These are phyloP conservation scores for Brasilioporus rufonigricans DNA, from an alignment of 768 basidiomycete species.

Conservation along the genomic window DNA sequence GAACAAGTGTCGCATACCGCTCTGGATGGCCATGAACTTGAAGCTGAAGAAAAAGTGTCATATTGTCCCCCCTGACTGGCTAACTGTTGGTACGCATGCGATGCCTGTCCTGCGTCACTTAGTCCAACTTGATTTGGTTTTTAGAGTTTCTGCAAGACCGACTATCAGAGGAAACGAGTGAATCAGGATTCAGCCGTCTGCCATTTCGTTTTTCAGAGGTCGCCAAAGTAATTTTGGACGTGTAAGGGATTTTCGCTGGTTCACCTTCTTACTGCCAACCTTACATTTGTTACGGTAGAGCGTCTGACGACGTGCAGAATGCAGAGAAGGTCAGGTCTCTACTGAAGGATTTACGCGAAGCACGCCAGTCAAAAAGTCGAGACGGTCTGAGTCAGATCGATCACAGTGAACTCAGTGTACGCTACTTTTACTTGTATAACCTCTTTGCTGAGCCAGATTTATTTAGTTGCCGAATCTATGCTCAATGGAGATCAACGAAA, in stretches of 20 bases:
- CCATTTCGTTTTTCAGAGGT: slow-evolving; percentile 91
- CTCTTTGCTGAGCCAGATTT: neutral
- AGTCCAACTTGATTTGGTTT: neutral
- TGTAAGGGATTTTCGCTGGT: slow-evolving; percentile 49
- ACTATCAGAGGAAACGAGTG: slow-evolving; percentile 69
- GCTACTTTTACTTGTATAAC: slow-evolving; percentile 23
- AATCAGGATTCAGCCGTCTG: slow-evolving; percentile 70
- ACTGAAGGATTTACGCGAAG: slow-evolving; percentile 94
- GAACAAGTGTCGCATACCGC: slow-evolving; percentile 76
- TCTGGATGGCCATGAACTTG: slow-evolving; percentile 95
- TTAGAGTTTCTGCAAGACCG: slow-evolving; percentile 80
- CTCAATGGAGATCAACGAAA: slow-evolving; percentile 93
- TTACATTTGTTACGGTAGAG: slow-evolving; percentile 44
- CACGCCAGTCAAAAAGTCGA: slow-evolving; percentile 90
- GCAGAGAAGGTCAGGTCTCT: slow-evolving; percentile 82
- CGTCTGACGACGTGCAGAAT: slow-evolving; percentile 84
- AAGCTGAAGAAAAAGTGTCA: slow-evolving; percentile 95
- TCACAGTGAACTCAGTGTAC: slow-evolving; percentile 75
- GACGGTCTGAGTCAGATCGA: slow-evolving; percentile 80
- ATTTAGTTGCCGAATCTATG: slow-evolving; percentile 77
- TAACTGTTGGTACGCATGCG: slow-evolving; percentile 66
- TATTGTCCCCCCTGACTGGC: slow-evolving; percentile 88
- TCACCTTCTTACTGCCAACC: neutral
- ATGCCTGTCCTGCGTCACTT: neutral
- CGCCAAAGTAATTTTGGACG: slow-evolving; percentile 88